Conservation (phyloP, 2,329 filamentous ascomycete species). For the Alternaria longipes region DNA sequence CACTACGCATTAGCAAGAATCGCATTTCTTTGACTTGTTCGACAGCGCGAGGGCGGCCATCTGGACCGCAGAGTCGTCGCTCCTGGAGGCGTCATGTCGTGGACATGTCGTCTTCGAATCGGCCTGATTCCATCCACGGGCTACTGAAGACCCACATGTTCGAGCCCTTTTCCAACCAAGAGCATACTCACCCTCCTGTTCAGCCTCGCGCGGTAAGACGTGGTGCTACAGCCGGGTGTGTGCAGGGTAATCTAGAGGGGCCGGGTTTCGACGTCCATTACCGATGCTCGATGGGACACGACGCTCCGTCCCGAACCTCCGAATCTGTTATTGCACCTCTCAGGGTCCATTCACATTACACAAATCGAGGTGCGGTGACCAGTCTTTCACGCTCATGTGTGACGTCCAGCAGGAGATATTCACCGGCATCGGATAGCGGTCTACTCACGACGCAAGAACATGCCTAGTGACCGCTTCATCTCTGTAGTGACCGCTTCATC, state of each 20-base stretch:
- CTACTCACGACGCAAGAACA: too few relatives aligned
- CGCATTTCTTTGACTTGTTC: neutral
- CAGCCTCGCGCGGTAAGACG: slow-evolving; percentile 37
- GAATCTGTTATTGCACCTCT: slow-evolving; percentile 12
- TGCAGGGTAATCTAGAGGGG: slow-evolving; percentile 22
- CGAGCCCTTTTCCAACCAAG: slow-evolving; percentile 31
- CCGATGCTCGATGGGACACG: slow-evolving; percentile 11
- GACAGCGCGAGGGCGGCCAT: neutral
- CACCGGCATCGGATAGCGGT: slow-evolving; percentile 20
- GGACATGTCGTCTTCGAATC: slow-evolving; percentile 35
- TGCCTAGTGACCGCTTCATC: too few relatives aligned
- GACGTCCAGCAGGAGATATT: slow-evolving; percentile 4
- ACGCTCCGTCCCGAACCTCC: slow-evolving; percentile 16
- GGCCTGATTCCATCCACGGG: slow-evolving; percentile 38
- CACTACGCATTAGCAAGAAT: slow-evolving; percentile 13
- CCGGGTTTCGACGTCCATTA: slow-evolving; percentile 17
- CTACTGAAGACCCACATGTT: slow-evolving; percentile 30
- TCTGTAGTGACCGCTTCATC: too few relatives aligned
- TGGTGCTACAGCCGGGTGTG: slow-evolving; percentile 21
- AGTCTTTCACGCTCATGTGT: slow-evolving; percentile 8
- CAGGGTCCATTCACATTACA: slow-evolving; percentile 13
- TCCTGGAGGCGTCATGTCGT: slow-evolving; percentile 14
- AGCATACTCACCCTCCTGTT: slow-evolving; percentile 30
- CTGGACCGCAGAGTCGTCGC: neutral
- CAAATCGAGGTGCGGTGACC: slow-evolving; percentile 1